Evolutionary conservation across 73 alveolate genomes (phyloP).

Genomic region (Paramecium primaurelia): DNA sequence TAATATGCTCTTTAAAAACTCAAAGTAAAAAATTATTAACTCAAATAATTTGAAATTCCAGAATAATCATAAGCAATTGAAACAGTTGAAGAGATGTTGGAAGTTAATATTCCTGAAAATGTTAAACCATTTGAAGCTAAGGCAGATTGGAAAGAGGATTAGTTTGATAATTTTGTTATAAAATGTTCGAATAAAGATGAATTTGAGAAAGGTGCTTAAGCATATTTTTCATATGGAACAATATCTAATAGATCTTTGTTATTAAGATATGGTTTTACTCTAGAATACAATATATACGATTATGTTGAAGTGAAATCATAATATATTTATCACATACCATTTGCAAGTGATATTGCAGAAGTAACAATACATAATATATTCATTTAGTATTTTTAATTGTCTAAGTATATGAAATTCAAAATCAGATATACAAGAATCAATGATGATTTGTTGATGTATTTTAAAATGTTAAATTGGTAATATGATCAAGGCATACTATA

Average conservation of each 20-base stretch:
- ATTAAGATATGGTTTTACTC: slow-evolving; percentile 49
- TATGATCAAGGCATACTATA: neutral
- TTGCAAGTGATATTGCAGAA: slow-evolving; percentile 32
- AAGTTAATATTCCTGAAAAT: neutral
- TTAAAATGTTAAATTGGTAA: neutral
- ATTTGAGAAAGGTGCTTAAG: slow-evolving; percentile 59
- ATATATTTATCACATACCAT: neutral
- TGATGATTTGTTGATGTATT: neutral
- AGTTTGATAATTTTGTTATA: slow-evolving; percentile 51
- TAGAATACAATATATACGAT: slow-evolving; percentile 49
- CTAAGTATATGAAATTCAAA: slow-evolving; percentile 12
- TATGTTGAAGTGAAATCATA: slow-evolving; percentile 25
- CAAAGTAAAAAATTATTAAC: neutral
- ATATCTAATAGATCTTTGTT: slow-evolving; percentile 42
- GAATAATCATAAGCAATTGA: neutral
- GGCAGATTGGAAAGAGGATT: slow-evolving; percentile 41
- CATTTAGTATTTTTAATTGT: slow-evolving; percentile 17
- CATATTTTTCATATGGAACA: slow-evolving; percentile 48
- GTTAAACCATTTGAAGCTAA: neutral
- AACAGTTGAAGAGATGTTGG: neutral
- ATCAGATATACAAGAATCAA: neutral
- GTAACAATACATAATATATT: neutral
- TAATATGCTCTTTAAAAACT: neutral
- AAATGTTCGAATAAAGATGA: slow-evolving; percentile 22
- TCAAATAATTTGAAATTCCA: slow-evolving; percentile 1